A percentile compares a stretch with the other conserved stretches of the same genome.
Evolutionary conservation across 164 flowering plant species (phyloP).

Genomic region (Malania oleifera): DNA sequence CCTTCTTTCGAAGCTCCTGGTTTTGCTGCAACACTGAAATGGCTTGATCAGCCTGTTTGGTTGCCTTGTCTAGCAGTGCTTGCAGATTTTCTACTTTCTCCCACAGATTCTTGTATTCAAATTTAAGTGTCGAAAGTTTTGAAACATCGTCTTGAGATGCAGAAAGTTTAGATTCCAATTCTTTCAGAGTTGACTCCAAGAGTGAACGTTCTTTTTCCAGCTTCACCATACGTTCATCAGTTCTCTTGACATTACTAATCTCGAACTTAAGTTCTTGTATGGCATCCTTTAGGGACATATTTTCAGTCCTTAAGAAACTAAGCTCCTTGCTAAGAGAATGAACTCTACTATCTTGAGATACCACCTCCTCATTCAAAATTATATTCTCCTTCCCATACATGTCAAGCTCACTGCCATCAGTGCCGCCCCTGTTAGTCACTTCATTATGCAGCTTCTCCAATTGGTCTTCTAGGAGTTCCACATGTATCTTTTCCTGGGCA

Average conservation of each 20-base stretch:
- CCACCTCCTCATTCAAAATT: conserved; percentile 13
- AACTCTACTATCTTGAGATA: conserved; percentile 15
- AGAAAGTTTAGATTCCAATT: conserved; percentile 55
- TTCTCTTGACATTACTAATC: conserved; percentile 40
- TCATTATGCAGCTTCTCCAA: conserved; percentile 60
- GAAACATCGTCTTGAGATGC: conserved; percentile 68
- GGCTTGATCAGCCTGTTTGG: conserved; percentile 86
- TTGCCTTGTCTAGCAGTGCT: conserved; percentile 59
- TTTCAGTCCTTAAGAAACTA: conserved; percentile 54
- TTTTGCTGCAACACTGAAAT: conserved; percentile 62
- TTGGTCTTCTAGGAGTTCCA: conserved; percentile 63
- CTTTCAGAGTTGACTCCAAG: conserved; percentile 53
- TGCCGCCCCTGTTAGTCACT: conserved; percentile 34
- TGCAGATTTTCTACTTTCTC: conserved; percentile 72
- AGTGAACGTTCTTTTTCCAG: conserved; percentile 60
- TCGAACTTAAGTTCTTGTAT: conserved; percentile 46
- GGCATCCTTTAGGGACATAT: conserved; percentile 55
- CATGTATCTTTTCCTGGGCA: conserved; percentile 77
- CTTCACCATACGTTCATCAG: conserved; percentile 55
- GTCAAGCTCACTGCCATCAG: conserved; percentile 21
- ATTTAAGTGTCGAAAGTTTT: conserved; percentile 50
- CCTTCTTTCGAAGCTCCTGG: conserved; percentile 76
- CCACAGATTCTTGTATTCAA: conserved; percentile 58
- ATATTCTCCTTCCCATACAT: conserved; percentile 12
- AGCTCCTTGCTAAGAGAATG: conserved; percentile 54